Conservation (phyloP, 768 basidiomycete genomes). For the Asterophora lycoperdoides region DNA sequence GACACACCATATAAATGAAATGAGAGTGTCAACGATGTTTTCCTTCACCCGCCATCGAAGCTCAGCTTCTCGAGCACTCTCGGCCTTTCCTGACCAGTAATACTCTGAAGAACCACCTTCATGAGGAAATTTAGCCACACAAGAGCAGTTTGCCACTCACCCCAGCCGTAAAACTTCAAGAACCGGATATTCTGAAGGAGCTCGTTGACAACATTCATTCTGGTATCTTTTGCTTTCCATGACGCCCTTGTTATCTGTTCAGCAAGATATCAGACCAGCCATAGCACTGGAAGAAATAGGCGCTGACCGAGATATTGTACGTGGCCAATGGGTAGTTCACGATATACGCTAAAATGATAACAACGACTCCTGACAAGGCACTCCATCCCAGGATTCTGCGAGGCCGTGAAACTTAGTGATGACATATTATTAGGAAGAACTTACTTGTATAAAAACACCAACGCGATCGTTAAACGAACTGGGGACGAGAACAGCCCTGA, state of each 20-base stretch:
- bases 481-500: conserved; percentile 60
- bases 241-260: conserved; percentile 50
- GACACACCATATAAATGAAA: conserved; percentile 63
- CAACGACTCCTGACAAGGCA: conserved; percentile 63
- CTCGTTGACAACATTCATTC: conserved; percentile 74
- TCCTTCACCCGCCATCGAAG: conserved; percentile 64
- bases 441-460: conserved; percentile 70
- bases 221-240: conserved; percentile 60
- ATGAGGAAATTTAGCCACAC: not conserved
- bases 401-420: conserved; percentile 3
- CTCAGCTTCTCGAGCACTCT: conserved; percentile 55
- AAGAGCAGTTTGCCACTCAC: conserved; percentile 26
- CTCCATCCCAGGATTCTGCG: conserved; percentile 73
- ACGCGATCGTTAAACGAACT: conserved; percentile 59
- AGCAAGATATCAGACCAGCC: not conserved
- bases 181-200: conserved; percentile 71
- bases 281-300: not conserved
- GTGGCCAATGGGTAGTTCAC: conserved; percentile 67
- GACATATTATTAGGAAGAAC: conserved; percentile 16
- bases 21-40: conserved; percentile 54
- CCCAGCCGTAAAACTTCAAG: conserved; percentile 76
- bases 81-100: conserved; percentile 54
- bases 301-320: conserved; percentile 56
- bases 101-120: conserved; percentile 35
- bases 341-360: conserved; percentile 56